Conservation (phyloP, 1,139 yeast species). For the Taiozyma sp. region DNA sequence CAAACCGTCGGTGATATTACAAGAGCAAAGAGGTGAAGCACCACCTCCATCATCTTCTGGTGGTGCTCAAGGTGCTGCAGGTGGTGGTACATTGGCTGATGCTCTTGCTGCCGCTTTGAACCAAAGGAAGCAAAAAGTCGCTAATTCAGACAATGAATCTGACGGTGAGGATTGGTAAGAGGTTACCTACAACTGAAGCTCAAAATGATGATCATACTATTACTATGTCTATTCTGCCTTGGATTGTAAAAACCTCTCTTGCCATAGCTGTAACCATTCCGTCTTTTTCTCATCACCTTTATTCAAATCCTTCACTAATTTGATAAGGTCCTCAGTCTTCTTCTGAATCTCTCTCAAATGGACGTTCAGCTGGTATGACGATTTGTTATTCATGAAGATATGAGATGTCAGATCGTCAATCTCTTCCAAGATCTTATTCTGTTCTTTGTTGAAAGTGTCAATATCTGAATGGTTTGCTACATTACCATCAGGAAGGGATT, state of each 20-base stretch:
- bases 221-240: background rate
- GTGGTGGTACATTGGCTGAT: conserved; percentile 61
- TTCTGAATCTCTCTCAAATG: conserved; percentile 2
- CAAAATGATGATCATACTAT: background rate
- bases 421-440: conserved; percentile 25
- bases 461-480: conserved; percentile 20
- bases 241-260: conserved; percentile 14
- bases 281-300: conserved; percentile 20
- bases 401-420: conserved; percentile 31
- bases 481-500: conserved; percentile 41
- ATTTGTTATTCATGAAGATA: conserved; percentile 25
- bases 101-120: conserved; percentile 85
- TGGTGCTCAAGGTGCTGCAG: conserved; percentile 29
- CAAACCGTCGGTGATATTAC: conserved; percentile 65
- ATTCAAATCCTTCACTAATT: conserved; percentile 16
- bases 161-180: conserved; percentile 62
- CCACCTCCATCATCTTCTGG: conserved; percentile 9
- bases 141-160: conserved; percentile 84
- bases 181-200: background rate
- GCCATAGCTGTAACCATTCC: conserved; percentile 21
- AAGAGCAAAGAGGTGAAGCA: conserved; percentile 64
- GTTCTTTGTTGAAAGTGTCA: conserved; percentile 27
- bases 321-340: conserved; percentile 14
- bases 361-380: conserved; percentile 3
- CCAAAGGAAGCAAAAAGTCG: conserved; percentile 77